Evolutionary conservation across 1,139 yeast genomes (phyloP), one percentile per base, ranked within the genome.

Genomic region (Yamadazyma pseudoaaseri): DNA sequence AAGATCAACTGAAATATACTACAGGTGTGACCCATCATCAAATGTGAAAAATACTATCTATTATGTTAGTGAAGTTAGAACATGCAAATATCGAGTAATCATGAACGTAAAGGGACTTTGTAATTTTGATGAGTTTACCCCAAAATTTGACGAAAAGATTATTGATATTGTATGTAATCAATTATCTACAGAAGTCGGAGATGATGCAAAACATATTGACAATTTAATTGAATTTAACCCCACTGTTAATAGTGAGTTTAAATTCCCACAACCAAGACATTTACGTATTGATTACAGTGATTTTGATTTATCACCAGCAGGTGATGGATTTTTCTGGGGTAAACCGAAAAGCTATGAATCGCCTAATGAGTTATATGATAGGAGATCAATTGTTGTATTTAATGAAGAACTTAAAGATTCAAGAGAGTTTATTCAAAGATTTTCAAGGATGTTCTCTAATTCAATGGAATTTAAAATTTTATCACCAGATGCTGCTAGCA

Each of bases 81-180:
- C 92, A 0, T 89, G 97, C 54, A 77, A 76, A 30, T 87, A 87
- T 49, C 71, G 72, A 44, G 70, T 82, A 54, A 66, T 66, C n/a
- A 59, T 87, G 2, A 68, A 71, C 29, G 64, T 82, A 1, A 81
- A 85, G 0, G 61, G 64, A 5, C 60, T 86, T 15, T 89, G 96
- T 54, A 48, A 52, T 10, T 59, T 75, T 30, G 66, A 65, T 5
- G 68, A 73, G 26, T 79, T 83, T 44, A 48, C 51, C 16, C 73
- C 76, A 0, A 58, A 56, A n/a, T 35, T 45, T 5, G 65, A 60
- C 16, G 70, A 66, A 14, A 56, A 59, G 22, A 58, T 63, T 15
- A 49, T 60, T 14, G 67, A 68, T 27, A 60, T 78, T 11, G 58
- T 49, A 4, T 79, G 85, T 48, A 62, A 62, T 15, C 16, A 24